Base-by-base conservation (phyloP, 495 filamentous ascomycete genomes). In the Aspergillus wentii region DNA sequence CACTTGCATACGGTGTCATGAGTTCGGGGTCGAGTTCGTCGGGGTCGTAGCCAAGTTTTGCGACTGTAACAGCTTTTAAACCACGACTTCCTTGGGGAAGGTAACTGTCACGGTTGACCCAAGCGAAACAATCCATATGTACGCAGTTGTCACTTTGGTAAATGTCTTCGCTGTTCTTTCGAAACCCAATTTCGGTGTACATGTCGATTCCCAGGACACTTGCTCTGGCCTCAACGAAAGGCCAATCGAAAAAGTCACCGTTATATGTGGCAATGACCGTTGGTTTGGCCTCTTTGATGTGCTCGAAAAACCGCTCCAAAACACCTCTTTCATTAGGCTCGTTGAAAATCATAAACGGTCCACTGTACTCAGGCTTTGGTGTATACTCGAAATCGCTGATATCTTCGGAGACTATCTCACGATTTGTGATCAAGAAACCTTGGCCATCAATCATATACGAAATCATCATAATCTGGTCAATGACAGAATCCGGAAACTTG, bases 201-300 rank as follows among this genome's bases (percentile, higher is more conserved):
- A 99, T 95, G 59, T 99, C 92, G 54, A 99, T 95, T n/a, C 92
- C 92, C 31, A 89, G 78, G 23, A 94, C 73, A 56, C 88, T 92
- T 10, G 92, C 88, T 57, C 92, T 75, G 14, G 94, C 76, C 66
- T 99, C 92, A 11, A 99, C 89, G 51, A 92, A 99, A 0, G 94
- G 92, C 92, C 92, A 99, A 78, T 99, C 92, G 79, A 99, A 99
- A 51, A 97, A 99, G 72, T 99, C 92, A 61, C 92, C 92, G 84
- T 99, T 99, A 72, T 99, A 99, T 3, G 94, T 96, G 11, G 90
- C 92, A 54, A 99, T 96, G 11, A 99, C 89, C 0, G 89, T 96
- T 2, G 92, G 92, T 38, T 85, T 80, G 3, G 89, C 88, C 57
- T 94, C 86, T 56, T 97, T 97, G 57, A 99, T 85, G 51, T 95